A percentile compares a stretch with the other conserved stretches of the same genome.
Conservation (phyloP, 2,329 filamentous ascomycete genomes). For the Fusarium sp. region DNA sequence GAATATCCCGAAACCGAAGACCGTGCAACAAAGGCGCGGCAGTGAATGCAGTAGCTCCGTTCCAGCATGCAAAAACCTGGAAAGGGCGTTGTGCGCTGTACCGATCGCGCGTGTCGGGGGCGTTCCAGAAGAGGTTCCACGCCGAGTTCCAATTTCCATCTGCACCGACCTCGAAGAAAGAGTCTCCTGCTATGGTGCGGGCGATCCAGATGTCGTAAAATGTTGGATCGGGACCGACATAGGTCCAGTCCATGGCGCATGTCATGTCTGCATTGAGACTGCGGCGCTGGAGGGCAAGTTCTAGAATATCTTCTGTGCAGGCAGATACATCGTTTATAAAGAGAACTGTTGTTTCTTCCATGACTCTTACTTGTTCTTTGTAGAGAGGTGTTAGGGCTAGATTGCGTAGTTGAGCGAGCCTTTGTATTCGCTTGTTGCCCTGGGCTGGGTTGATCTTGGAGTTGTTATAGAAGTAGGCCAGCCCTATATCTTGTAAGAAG, state of each 20-base stretch:
- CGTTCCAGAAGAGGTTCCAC: slow-evolving; percentile 67
- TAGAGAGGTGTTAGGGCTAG: slow-evolving; percentile 65
- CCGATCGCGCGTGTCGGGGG: slow-evolving; percentile 54
- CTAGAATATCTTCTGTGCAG: slow-evolving; percentile 70
- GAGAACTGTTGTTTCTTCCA: slow-evolving; percentile 61
- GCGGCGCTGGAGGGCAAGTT: slow-evolving; percentile 65
- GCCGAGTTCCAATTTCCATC: slow-evolving; percentile 65
- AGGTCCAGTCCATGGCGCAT: slow-evolving; percentile 73
- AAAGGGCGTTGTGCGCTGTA: slow-evolving; percentile 62
- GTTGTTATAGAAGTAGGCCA: slow-evolving; percentile 60
- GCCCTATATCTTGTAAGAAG: slow-evolving; percentile 57
- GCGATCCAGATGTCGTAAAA: slow-evolving; percentile 74
- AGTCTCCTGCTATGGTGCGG: slow-evolving; percentile 66
- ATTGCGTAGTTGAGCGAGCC: slow-evolving; percentile 67
- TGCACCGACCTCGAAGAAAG: slow-evolving; percentile 68
- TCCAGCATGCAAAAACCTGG: slow-evolving; percentile 75
- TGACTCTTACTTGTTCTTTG: slow-evolving; percentile 45
- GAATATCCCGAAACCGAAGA: slow-evolving; percentile 61
- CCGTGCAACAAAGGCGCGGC: slow-evolving; percentile 63
- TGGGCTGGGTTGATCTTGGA: slow-evolving; percentile 61
- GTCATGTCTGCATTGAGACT: slow-evolving; percentile 67
- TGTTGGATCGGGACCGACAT: slow-evolving; percentile 59
- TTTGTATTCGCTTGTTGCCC: slow-evolving; percentile 61
- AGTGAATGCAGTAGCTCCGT: slow-evolving; percentile 66
- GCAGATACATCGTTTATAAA: slow-evolving; percentile 70